phyloP scores from a whole-genome alignment of 2,329 filamentous ascomycete species.

The Venturia nashicola region DNA sequence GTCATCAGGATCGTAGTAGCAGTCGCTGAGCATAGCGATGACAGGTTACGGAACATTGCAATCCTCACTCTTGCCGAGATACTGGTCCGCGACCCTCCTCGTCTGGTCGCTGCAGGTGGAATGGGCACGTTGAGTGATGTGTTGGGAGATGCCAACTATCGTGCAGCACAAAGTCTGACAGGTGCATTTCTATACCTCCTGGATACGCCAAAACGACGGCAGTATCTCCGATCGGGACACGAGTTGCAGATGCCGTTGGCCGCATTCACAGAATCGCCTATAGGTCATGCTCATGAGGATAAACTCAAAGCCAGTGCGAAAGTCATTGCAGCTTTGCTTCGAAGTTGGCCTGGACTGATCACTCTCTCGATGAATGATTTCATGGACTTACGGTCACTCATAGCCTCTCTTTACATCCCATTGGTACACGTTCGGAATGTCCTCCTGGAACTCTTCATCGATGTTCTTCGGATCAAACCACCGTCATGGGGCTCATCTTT shows the following conservation, averaged over 20 bases:
- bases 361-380: conserved; percentile 81
- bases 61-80: conserved; percentile 90
- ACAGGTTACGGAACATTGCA: conserved; percentile 79
- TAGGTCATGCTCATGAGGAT: conserved; percentile 43
- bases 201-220: conserved; percentile 69
- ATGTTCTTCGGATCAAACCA: conserved; percentile 77
- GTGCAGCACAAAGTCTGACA: conserved; percentile 79
- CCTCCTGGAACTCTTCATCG: conserved; percentile 78
- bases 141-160: conserved; percentile 80
- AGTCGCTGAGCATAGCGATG: conserved; percentile 75
- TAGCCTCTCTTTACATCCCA: conserved; percentile 51
- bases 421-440: conserved; percentile 53
- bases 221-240: conserved; percentile 75
- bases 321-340: conserved; percentile 82
- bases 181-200: conserved; percentile 81
- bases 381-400: conserved; percentile 67
- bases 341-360: conserved; percentile 88
- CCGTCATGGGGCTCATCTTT: conserved; percentile 93
- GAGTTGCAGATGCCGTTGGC: conserved; percentile 80
- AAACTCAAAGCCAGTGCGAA: conserved; percentile 76
- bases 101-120: conserved; percentile 74
- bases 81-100: conserved; percentile 68
- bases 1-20: conserved; percentile 84
- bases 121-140: conserved; percentile 83
- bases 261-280: conserved; percentile 73